Conservation (phyloP, 106 monocot species). For the Apostasia shenzhenica region DNA sequence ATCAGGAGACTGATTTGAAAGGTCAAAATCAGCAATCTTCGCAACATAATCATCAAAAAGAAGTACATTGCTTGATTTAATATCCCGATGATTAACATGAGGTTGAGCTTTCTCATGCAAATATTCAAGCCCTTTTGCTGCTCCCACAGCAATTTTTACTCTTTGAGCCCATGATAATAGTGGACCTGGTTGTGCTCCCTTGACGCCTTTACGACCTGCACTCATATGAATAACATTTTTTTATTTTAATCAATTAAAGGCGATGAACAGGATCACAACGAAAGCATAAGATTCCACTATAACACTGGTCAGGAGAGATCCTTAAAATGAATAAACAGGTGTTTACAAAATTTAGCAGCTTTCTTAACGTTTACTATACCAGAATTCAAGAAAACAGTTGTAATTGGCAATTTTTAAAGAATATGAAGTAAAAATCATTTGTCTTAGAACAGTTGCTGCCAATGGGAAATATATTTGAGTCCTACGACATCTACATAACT, state of each 20-base stretch:
- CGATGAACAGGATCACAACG: neutral
- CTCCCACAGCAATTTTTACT: constrained; percentile 30
- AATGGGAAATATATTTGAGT: no score
- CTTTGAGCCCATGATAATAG: constrained; percentile 28
- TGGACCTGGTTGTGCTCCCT: constrained; percentile 38
- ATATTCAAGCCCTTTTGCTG: constrained; percentile 34
- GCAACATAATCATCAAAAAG: constrained; percentile 30
- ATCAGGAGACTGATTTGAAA: constrained; percentile 33
- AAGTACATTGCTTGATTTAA: constrained; percentile 28
- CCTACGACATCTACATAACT: no score
- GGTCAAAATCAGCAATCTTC: constrained; percentile 37
- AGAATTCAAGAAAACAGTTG: no score
- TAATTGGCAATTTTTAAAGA: no score
- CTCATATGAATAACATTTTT: neutral
- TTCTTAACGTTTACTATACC: no score
- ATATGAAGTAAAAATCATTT: no score
- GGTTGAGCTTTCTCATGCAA: constrained; percentile 32
- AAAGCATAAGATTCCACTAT: neutral
- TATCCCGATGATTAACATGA: constrained; percentile 30
- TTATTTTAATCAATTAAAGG: neutral
- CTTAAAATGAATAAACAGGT: no score
- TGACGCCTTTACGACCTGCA: constrained; percentile 33
- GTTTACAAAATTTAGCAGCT: no score
- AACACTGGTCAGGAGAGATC: neutral
- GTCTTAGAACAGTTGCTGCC: no score